Evolutionary conservation across 352 stramenopile species (phyloP).

Genomic region (Globisporangium canariense): DNA sequence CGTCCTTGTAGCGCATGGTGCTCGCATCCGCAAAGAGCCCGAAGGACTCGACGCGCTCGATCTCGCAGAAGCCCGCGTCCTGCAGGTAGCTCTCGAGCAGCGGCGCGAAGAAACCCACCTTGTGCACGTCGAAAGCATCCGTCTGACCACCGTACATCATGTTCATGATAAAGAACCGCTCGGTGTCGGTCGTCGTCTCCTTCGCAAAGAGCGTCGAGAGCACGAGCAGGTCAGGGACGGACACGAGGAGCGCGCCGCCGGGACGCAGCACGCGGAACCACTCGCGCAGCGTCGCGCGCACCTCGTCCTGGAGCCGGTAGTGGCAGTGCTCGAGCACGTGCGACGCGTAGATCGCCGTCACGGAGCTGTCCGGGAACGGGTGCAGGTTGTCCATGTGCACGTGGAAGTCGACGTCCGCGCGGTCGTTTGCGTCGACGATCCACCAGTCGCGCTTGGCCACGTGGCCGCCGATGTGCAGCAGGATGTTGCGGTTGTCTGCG

Average conservation of each 20-base stretch:
- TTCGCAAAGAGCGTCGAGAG: slow-evolving; percentile 62
- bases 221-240: slow-evolving; percentile 61
- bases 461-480: slow-evolving; percentile 69
- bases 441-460: slow-evolving; percentile 43
- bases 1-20: slow-evolving; percentile 31
- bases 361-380: slow-evolving; percentile 53
- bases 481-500: slow-evolving; percentile 26
- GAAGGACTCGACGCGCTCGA: slow-evolving; percentile 45
- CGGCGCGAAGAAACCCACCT: slow-evolving; percentile 61
- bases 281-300: slow-evolving; percentile 53
- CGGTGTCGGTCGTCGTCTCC: slow-evolving; percentile 41
- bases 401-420: slow-evolving; percentile 52
- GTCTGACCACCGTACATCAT: slow-evolving; percentile 75
- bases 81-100: slow-evolving; percentile 47
- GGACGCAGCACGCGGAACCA: slow-evolving; percentile 69
- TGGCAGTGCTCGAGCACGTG: slow-evolving; percentile 77
- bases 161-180: slow-evolving; percentile 62
- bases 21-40: slow-evolving; percentile 59
- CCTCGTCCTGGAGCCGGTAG: slow-evolving; percentile 46
- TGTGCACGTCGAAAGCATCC: slow-evolving; percentile 72
- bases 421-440: slow-evolving; percentile 62
- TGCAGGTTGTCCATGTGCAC: slow-evolving; percentile 70
- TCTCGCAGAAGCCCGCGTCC: slow-evolving; percentile 54
- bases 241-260: slow-evolving; percentile 49
- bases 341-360: slow-evolving; percentile 62